Evolutionary conservation across 1,139 yeast genomes (phyloP).

Genomic region (Saccharomyces hybrid): DNA sequence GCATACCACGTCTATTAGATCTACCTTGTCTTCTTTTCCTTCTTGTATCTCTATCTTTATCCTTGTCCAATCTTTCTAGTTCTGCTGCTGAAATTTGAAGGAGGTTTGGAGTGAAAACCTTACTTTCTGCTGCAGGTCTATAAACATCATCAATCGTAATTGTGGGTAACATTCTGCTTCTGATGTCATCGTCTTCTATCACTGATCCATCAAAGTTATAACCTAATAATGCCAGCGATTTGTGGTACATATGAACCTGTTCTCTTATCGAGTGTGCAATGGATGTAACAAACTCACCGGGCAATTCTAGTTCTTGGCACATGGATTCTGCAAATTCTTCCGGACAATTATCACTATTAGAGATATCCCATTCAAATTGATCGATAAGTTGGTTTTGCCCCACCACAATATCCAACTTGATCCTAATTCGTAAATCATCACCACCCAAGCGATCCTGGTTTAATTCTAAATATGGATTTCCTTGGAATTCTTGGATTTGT

Average conservation of each 20-base stretch:
- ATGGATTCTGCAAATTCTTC: constrained; percentile 77
- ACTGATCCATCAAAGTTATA: constrained; percentile 79
- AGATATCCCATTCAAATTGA: constrained; percentile 94
- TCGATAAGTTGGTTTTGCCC: constrained; percentile 84
- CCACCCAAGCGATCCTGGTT: constrained; percentile 28
- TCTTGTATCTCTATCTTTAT: constrained; percentile 83
- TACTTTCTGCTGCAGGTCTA: constrained; percentile 44
- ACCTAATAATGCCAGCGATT: constrained; percentile 67
- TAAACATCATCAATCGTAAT: constrained; percentile 39
- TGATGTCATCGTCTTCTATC: constrained; percentile 78
- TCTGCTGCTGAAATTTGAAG: constrained; percentile 68
- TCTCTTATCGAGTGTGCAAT: constrained; percentile 86
- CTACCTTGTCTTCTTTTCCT: constrained; percentile 79
- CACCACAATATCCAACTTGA: constrained; percentile 78
- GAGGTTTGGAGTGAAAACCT: constrained; percentile 56
- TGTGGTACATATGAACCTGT: constrained; percentile 78
- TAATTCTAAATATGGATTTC: constrained; percentile 34
- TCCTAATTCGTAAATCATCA: constrained; percentile 70
- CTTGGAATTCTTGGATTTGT: constrained; percentile 70
- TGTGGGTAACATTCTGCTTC: constrained; percentile 44
- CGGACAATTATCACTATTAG: constrained; percentile 70
- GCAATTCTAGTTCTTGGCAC: constrained; percentile 72
- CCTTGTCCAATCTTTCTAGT: constrained; percentile 77
- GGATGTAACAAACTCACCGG: constrained; percentile 86
- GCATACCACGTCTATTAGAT: constrained; percentile 65